Evolutionary conservation across 371 early-diverging fungal species (phyloP).

Genomic region (Mortierella polycephala): DNA sequence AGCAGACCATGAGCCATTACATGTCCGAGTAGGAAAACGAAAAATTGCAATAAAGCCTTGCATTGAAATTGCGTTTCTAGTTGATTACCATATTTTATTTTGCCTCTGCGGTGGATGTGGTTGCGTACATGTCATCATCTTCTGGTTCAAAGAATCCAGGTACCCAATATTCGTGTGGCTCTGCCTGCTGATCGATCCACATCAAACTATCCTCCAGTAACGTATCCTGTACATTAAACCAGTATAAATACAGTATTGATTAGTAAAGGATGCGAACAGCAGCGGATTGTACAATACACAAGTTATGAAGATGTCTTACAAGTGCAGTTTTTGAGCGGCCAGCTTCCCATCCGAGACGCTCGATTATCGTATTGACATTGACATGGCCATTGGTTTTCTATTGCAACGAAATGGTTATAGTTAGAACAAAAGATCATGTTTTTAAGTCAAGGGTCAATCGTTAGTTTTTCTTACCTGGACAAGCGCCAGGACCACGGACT

Average conservation of each 20-base stretch:
- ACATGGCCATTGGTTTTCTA: conserved; percentile 71
- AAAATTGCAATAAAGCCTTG: not conserved
- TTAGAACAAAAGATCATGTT: conserved; percentile 4
- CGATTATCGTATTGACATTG: conserved; percentile 46
- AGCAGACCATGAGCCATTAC: conserved; percentile 55
- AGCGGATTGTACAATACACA: not conserved
- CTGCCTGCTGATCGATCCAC: conserved; percentile 83
- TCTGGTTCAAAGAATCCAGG: conserved; percentile 76
- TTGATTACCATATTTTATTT: not conserved
- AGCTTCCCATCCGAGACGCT: conserved; percentile 60
- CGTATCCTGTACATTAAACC: conserved; percentile 60
- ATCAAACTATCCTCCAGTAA: conserved; percentile 83
- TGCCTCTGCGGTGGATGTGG: conserved; percentile 4
- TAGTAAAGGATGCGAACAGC: no score
- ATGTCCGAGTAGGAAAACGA: conserved; percentile 46
- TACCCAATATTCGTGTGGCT: conserved; percentile 79
- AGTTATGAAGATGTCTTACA: conserved; percentile 58
- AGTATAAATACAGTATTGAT: not conserved
- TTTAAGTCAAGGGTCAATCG: not conserved
- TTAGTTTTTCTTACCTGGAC: conserved; percentile 66
- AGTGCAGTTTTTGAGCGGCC: conserved; percentile 75
- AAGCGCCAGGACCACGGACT: conserved; percentile 70
- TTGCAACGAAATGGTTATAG: not conserved
- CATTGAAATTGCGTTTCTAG: not conserved
- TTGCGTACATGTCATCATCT: conserved; percentile 52